A percentile compares a stretch with the other conserved stretches of the same genome.
Evolutionary conservation across 2,329 filamentous ascomycete species (phyloP).

Genomic region (Aspergillus felis): DNA sequence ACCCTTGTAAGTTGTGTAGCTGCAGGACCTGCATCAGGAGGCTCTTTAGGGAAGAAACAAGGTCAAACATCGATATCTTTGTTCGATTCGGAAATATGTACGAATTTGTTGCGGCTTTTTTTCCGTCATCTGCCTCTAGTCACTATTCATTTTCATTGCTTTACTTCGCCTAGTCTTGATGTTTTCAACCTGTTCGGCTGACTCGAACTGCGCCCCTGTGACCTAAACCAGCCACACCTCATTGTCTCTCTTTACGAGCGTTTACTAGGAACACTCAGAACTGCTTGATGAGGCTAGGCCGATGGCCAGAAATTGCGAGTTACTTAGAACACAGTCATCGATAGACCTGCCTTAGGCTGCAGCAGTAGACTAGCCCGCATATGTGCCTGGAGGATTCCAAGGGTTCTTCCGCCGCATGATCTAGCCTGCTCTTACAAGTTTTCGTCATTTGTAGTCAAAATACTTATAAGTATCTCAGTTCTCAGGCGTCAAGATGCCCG

Average conservation of each 20-base stretch:
- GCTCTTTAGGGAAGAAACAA: background rate
- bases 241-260: background rate
- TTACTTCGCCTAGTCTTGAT: background rate
- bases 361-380: background rate
- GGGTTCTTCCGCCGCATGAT: background rate
- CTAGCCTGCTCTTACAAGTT: background rate
- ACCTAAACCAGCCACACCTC: slow-evolving; percentile 14
- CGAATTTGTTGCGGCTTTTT: background rate
- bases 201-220: slow-evolving; percentile 22
- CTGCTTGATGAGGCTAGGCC: background rate
- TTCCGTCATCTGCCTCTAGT: background rate
- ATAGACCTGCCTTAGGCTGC: background rate
- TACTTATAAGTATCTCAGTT: background rate
- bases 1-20: background rate
- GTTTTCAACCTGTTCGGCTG: slow-evolving; percentile 19
- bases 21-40: background rate
- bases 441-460: background rate
- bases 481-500: background rate
- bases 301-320: background rate
- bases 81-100: background rate
- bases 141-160: slow-evolving; percentile 4
- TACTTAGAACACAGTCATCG: background rate
- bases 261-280: background rate
- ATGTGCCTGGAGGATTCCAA: background rate
- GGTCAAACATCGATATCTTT: background rate